Evolutionary conservation across 2,329 filamentous ascomycete genomes (phyloP).

Genomic region (Arachnopeziza araneosa): DNA sequence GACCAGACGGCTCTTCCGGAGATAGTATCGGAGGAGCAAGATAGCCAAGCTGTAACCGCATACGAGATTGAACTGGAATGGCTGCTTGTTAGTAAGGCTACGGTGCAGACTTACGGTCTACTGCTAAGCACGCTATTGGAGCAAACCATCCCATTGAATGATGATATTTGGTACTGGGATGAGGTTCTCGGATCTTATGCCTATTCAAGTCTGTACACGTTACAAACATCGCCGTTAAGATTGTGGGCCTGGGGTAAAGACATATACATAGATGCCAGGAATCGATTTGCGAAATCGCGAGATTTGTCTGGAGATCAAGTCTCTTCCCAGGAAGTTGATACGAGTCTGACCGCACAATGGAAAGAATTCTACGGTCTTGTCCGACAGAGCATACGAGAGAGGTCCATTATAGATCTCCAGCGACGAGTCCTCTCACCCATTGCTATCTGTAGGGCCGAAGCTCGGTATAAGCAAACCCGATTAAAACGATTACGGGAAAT

Average conservation of each 20-base stretch:
- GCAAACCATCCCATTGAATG: slow-evolving; percentile 74
- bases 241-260: slow-evolving; percentile 68
- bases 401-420: slow-evolving; percentile 65
- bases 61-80: slow-evolving; percentile 82
- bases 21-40: slow-evolving; percentile 25
- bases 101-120: slow-evolving; percentile 82
- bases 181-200: slow-evolving; percentile 74
- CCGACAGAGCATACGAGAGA: slow-evolving; percentile 66
- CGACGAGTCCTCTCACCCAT: slow-evolving; percentile 72
- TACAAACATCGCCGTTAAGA: slow-evolving; percentile 77
- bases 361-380: slow-evolving; percentile 76
- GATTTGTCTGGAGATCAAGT: slow-evolving; percentile 23
- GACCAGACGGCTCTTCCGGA: slow-evolving; percentile 54
- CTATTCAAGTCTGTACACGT: slow-evolving; percentile 74
- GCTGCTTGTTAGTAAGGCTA: slow-evolving; percentile 85
- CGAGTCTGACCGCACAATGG: slow-evolving; percentile 48
- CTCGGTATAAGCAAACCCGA: slow-evolving; percentile 64
- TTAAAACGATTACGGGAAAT: slow-evolving; percentile 71
- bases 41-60: slow-evolving; percentile 33
- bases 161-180: slow-evolving; percentile 96
- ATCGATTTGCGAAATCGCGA: slow-evolving; percentile 25
- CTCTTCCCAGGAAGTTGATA: slow-evolving; percentile 21
- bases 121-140: slow-evolving; percentile 73
- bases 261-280: slow-evolving; percentile 53
- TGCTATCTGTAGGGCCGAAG: slow-evolving; percentile 68